Percentiles rank a stretch among this genome's conserved stretches.
Evolutionary conservation across 768 basidiomycete species (phyloP).

Genomic region (Hortiboletus campestris): DNA sequence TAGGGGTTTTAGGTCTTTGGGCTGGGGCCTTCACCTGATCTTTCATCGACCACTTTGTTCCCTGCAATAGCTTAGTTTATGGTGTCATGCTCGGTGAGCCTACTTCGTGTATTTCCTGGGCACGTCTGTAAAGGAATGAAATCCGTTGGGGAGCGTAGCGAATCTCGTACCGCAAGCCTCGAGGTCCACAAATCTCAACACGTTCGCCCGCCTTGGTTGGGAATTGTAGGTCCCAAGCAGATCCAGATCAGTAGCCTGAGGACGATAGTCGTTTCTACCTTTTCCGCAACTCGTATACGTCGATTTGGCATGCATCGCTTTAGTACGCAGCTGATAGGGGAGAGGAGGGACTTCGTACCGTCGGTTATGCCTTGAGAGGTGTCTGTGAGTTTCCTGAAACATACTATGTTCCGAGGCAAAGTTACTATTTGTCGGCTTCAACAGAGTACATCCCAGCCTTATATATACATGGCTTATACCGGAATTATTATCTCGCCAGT

Average conservation of each 20-base stretch:
- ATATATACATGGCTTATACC: not conserved
- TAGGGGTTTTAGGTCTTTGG: not conserved
- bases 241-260: not conserved
- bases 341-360: not conserved
- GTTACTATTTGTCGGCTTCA: not conserved
- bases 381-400: not conserved
- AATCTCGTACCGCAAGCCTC: not conserved
- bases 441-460: too few relatives aligned
- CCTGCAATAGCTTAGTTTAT: not conserved
- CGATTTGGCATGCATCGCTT: too few relatives aligned
- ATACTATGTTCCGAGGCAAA: too few relatives aligned
- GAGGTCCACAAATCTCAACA: not conserved
- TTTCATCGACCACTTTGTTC: not conserved
- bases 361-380: not conserved
- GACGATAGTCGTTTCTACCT: not conserved
- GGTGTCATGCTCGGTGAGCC: slow-evolving; percentile 4
- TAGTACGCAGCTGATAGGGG: not conserved
- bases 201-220: not conserved
- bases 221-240: too few relatives aligned
- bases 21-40: too few relatives aligned
- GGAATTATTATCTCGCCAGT: not conserved
- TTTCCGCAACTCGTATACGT: not conserved
- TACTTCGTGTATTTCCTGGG: not conserved
- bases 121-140: not conserved
- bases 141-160: not conserved